phyloP scores from a whole-genome alignment of 73 alveolate species.

The Diophrys sp. region DNA sequence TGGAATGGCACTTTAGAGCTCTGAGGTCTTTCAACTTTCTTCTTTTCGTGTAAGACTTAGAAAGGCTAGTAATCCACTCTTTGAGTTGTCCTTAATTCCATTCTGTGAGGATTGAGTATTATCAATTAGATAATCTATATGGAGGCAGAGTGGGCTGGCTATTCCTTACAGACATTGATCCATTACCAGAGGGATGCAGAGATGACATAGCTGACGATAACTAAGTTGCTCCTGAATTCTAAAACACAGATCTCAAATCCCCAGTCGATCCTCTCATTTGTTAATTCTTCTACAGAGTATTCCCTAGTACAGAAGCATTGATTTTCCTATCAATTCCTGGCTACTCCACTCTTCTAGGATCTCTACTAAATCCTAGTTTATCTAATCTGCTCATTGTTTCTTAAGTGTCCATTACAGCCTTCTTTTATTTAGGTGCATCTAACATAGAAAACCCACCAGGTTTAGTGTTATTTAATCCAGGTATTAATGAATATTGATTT shows the following conservation, averaged over 20 bases:
- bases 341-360: background rate
- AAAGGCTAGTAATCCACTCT: conserved; percentile 23
- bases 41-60: conserved; percentile 3
- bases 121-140: no score
- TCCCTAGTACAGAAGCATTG: background rate
- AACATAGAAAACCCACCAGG: background rate
- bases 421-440: background rate
- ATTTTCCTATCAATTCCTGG: background rate
- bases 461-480: conserved; percentile 31
- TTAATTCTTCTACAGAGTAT: background rate
- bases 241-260: background rate
- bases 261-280: background rate
- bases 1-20: conserved; percentile 6
- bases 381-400: background rate
- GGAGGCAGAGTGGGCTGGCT: no score
- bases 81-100: conserved; percentile 45
- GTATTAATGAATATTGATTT: conserved; percentile 41
- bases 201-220: no score
- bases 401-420: background rate
- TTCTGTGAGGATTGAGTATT: conserved; percentile 48
- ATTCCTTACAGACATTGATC: no score
- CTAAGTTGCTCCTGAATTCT: background rate
- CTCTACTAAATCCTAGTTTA: background rate
- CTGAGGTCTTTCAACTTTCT: conserved; percentile 11
- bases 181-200: no score